Base-by-base conservation (phyloP, 768 basidiomycete species). In the Trametes coccinea region DNA sequence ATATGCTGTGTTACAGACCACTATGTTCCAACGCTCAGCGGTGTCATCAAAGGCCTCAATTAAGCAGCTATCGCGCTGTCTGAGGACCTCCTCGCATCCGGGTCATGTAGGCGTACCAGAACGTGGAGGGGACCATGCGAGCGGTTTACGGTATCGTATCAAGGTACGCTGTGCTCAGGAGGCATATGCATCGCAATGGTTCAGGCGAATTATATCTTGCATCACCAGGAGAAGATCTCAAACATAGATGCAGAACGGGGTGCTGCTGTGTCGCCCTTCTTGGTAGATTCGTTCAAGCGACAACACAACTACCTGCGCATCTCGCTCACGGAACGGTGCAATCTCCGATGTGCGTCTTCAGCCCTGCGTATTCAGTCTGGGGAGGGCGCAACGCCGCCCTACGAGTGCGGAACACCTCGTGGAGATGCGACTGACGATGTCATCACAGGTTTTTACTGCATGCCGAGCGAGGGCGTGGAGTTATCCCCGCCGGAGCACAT, bases 241-340 rank as follows among this genome's bases (percentile, higher is more conserved):
- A 71, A 76, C 40, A 75, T 87, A 39, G 88, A 90, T 61, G 69
- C 78, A 11, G 66, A 71, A 31, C 72, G 69, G 30, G 49, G 49
- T 11, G 31, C 50, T 41, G 78, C 82, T 10, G 73, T 85, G 54
- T 82, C 84, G 8, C 79, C 80, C 4, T 77, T 78, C 52, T 74
- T 92, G 5, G 71, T 86, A n/a, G 92, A 93, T 68, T 78, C 83
- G 3, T 91, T 86, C 70, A 71, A 77, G 33, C 80, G 92, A 22
- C 79, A 77, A 57, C 93, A 95, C 72, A 86, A 92, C 71, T 95
- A 95, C 72, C 81, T 95, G n/a, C 85, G 93, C 34, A 93, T 95
- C 54, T 91, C 89, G 1, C 76, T 95, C 39, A 94, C 93, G 0
- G 93, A 95, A 72, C 79, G 84, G 61, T 95, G 93, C 74, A 95